Base-by-base conservation (phyloP, 345 rosid genomes). In the Isatis tinctoria region DNA sequence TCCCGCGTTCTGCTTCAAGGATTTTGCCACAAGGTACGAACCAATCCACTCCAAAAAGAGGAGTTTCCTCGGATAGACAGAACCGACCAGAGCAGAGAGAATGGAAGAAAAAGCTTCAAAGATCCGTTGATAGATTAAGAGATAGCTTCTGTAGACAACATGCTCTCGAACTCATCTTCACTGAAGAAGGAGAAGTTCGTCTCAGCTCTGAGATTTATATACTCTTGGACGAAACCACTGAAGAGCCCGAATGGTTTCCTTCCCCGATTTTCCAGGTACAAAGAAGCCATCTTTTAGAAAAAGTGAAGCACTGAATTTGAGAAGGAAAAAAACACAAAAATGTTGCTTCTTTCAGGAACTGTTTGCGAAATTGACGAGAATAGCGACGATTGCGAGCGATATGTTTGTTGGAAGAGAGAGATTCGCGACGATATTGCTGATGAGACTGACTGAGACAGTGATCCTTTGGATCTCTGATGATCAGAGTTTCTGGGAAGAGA, bases 391-490 rank as follows among this genome's bases (percentile, higher is more conserved):
- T 33, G 87, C 85, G 28, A 74, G 85, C 1, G 96, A 91, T 54
- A 82, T 86, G 89, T 87, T 89, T 27, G 89, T 89, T 49, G 98
- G 98, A 6, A 82, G 95, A 75, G 98, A 94, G 83, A 85, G 97
- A 66, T 89, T 89, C 47, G 93, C 97, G 30, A 91, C 98, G 4
- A 77, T 91, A 74, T 68, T 94, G 54, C 74, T 94, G 74, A 90
- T 94, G 97, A 87, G 97, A 75, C 81, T 91, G 32, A 89, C 88
- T 1, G 98, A 94, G 79, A 87, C 98, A 0, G 94, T 94, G 77
- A 87, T 94, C 65, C 83, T 94, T 62, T 94, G 97, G 97, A 91
- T 91, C 24, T 91, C 97, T 13, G 91, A 94, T 77, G 98, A 94
- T 78, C 90, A 88, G 75, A 77, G 59, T 62, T 94, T 94, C 49